Base-by-base conservation (phyloP, 306 rosid genomes). In the Sechiopsis laciniata region DNA sequence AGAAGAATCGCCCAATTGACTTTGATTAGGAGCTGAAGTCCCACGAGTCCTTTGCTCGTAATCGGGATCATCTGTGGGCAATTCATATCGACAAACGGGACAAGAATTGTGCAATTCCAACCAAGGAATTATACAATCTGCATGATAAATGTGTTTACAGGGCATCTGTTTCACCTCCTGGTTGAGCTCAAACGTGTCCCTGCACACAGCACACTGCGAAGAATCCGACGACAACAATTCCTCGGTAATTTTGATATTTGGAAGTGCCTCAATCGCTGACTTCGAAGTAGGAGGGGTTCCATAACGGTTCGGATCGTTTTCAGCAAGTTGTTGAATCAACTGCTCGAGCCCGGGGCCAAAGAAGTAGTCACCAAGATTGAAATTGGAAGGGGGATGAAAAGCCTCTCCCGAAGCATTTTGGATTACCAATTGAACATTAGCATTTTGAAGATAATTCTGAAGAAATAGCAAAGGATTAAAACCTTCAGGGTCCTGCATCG, bases 301-400 rank as follows among this genome's bases (percentile, higher is more conserved):
- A 6, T 86, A 82, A 10, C 97, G 88, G 75, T 84, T 92, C 0
- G 97, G 97, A 74, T 92, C 97, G 24, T 92, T 92, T 85, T 92
- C 97, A 1, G 97, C 95, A 2, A 92, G 90, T 50, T 92, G 97
- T 67, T 92, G 97, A 77, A 92, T 92, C 85, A 92, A 86, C 77
- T 92, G 92, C 87, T 92, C 97, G 12, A 92, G 95, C 1, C 97
- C 97, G 0, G 96, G 92, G 6, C 97, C 96, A 14, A 92, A 89
- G 80, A 92, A 92, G 85, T 92, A 92, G 74, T 92, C 97, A 2
- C 97, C 97, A 0, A 83, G 86, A 73, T 86, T 92, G 61, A 78
- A 76, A 76, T 91, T 91, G 2, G 84, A 32, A 0, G 89, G 82
- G 10, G 84, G 71, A 13, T 89, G 90, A 20, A 85, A 75, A 4